Base-by-base conservation (phyloP, 2,329 filamentous ascomycete species). In the Nemania sp. region DNA sequence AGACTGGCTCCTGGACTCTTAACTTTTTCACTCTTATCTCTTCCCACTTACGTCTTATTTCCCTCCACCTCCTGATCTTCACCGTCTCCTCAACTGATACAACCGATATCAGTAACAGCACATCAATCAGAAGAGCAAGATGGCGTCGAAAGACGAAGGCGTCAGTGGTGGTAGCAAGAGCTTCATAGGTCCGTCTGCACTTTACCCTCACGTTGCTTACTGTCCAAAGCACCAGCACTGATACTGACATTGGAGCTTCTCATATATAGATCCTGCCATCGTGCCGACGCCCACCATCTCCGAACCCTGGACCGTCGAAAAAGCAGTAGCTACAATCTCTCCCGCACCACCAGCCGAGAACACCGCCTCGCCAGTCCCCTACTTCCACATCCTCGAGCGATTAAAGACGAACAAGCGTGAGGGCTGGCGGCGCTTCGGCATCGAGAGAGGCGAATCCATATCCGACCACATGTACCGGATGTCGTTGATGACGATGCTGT, bases 381-480 rank as follows among this genome's bases (percentile, higher is more conserved):
- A 97, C 78, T 96, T 99, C 74, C 94, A 99, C 77, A 80, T 97
- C 56, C 83, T 99, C 59, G 90, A 96, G 73, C 88, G 90, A 44
- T 82, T 99, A 52, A 99, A 99, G 82, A 97, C 92, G 6, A 96
- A 90, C 57, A 95, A 96, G 73, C 88, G 94, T 56, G 94, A 97
- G 74, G 94, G 94, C 61, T 99, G 94, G 94, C 84, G 89, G 51
- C 84, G 94, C 31, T 97, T 97, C 70, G 86, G 85, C 33, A 91
- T 99, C 63, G 63, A 75, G 2, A 73, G 81, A 53, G 89, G 90
- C 70, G 94, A 99, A 73, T 96, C 91, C 2, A 97, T 99, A 68
- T 83, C 90, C 49, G 94, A 99, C 76, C 94, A 99, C 80, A 99
- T 99, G 94, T 99, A 97, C 75, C 91, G 94, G 75, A 99, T 99